Percentiles rank a stretch among this genome's conserved stretches.
These are phyloP conservation scores for Blastocystis sp. DNA, from an alignment of 352 stramenopile genomes.

Conservation along the genomic window DNA sequence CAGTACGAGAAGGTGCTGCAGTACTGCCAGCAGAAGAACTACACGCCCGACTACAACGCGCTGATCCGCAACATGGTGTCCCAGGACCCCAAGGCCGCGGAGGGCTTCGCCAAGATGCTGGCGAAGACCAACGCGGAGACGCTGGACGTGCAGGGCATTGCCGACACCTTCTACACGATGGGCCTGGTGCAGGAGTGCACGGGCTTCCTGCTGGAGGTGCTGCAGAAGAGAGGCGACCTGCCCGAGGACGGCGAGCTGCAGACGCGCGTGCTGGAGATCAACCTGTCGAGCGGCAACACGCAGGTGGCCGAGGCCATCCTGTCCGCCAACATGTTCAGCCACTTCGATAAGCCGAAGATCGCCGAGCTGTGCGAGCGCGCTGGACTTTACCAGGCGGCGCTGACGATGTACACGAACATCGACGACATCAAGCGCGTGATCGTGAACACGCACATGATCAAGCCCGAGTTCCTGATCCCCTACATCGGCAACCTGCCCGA, in stretches of 20 bases:
- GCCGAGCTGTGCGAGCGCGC: slow-evolving; percentile 95
- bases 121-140: slow-evolving; percentile 88
- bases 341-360: slow-evolving; percentile 96
- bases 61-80: slow-evolving; percentile 98
- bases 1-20: slow-evolving; percentile 99
- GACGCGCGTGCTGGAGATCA: slow-evolving; percentile 99
- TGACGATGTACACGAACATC: slow-evolving; percentile 98
- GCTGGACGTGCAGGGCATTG: slow-evolving; percentile 95
- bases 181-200: slow-evolving; percentile 98
- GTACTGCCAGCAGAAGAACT: slow-evolving; percentile 88
- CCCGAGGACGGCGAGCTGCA: slow-evolving; percentile 97
- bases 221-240: slow-evolving; percentile 93
- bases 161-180: slow-evolving; percentile 98
- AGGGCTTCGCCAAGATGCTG: slow-evolving; percentile 96
- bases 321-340: slow-evolving; percentile 95
- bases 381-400: slow-evolving; percentile 93
- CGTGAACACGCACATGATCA: slow-evolving; percentile 85
- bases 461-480: slow-evolving; percentile 93
- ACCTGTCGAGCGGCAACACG: slow-evolving; percentile 94
- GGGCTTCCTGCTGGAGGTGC: slow-evolving; percentile 95
- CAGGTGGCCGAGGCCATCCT: slow-evolving; percentile 99
- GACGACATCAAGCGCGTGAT: slow-evolving; percentile 91
- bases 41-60: slow-evolving; percentile 95
- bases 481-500: slow-evolving; percentile 96
- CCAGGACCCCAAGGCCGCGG: slow-evolving; percentile 90